These are phyloP conservation scores for Picocystis salinarum DNA, from an alignment of 139 green algal species.

Conservation along the genomic window DNA sequence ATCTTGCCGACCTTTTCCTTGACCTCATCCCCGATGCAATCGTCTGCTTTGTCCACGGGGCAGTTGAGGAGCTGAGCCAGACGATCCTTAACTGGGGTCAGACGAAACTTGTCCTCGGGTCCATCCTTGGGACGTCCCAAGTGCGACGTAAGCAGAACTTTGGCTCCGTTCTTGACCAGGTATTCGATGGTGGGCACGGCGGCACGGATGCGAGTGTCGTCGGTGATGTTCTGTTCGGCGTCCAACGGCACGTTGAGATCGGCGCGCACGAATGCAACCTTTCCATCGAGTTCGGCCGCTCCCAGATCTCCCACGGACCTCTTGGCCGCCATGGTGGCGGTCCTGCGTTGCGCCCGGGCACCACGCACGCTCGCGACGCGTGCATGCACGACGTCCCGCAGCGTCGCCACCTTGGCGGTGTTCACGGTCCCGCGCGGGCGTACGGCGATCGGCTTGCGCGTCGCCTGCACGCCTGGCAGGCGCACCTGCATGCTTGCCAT, in stretches of 20 bases:
- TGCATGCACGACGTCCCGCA: too few species aligned
- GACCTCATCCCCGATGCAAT: conserved; percentile 88
- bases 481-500: too few species aligned
- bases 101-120: conserved; percentile 87
- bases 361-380: too few species aligned
- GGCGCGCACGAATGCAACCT: conserved; percentile 60
- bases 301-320: conserved; percentile 73
- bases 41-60: conserved; percentile 73
- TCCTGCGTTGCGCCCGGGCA: too few species aligned
- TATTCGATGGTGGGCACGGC: conserved; percentile 84
- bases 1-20: conserved; percentile 37
- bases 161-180: conserved; percentile 87
- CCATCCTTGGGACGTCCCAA: conserved; percentile 90
- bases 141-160: conserved; percentile 90
- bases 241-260: conserved; percentile 99
- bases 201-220: conserved; percentile 94
- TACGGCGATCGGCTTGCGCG: too few species aligned
- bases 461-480: too few species aligned
- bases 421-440: too few species aligned
- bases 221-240: conserved; percentile 73
- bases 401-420: too few species aligned
- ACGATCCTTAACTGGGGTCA: conserved; percentile 55
- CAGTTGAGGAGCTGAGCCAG: conserved; percentile 73
- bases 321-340: conserved; percentile 41
- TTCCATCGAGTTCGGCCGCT: conserved; percentile 87